phyloP scores from a whole-genome alignment of 371 early-diverging fungal genomes.

The Mycotypha africana region DNA sequence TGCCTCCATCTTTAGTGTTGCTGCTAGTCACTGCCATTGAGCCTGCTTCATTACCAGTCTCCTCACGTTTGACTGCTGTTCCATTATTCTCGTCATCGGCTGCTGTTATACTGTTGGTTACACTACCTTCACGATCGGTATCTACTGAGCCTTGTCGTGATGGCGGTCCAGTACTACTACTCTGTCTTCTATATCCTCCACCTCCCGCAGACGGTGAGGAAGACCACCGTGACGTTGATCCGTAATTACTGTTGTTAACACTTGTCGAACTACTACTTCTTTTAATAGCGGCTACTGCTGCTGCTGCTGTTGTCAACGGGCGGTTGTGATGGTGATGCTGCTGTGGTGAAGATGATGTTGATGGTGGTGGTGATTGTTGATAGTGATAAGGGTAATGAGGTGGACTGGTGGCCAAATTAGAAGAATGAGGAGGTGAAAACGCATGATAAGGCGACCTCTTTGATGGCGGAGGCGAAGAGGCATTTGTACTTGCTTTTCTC shows the following conservation, averaged over 20 bases:
- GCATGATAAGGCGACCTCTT: too few species aligned
- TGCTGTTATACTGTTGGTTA: conserved; percentile 1
- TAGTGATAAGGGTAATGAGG: too few species aligned
- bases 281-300: conserved; percentile 36
- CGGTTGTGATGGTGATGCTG: conserved; percentile 11
- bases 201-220: not conserved
- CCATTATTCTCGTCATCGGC: too few species aligned
- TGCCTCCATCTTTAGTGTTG: conserved; percentile 30
- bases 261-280: conserved; percentile 1
- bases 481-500: conserved; percentile 14
- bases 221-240: too few species aligned
- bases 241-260: not conserved
- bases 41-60: too few species aligned
- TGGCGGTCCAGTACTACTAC: conserved; percentile 7
- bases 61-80: not conserved
- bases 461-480: conserved; percentile 14
- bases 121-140: conserved; percentile 36
- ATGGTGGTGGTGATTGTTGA: conserved; percentile 20
- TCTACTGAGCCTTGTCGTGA: conserved; percentile 43
- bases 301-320: conserved; percentile 31
- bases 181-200: conserved; percentile 15
- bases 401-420: too few species aligned
- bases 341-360: conserved; percentile 20
- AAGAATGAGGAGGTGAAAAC: too few species aligned
- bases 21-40: conserved; percentile 31